A percentile compares a stretch with the other conserved stretches of the same genome.
Evolutionary conservation across 73 alveolate genomes (phyloP).

Genomic region (Paramecium octaurelia): DNA sequence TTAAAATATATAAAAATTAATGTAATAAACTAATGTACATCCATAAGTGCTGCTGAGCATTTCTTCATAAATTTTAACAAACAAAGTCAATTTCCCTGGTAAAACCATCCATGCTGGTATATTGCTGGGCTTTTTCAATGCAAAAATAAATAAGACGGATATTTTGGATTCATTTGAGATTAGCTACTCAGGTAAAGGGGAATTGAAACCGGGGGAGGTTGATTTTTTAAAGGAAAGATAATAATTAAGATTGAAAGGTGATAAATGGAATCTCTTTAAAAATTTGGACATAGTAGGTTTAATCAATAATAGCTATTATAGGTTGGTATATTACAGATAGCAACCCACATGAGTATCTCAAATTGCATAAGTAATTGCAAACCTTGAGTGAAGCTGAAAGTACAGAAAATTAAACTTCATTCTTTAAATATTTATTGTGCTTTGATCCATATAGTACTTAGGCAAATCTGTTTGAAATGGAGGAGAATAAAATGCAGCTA

Average conservation of each 20-base stretch:
- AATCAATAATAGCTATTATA: not conserved
- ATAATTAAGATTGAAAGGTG: not conserved
- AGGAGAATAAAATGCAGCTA: not conserved
- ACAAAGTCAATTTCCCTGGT: not conserved
- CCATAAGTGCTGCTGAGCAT: constrained; percentile 12
- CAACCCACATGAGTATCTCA: not conserved
- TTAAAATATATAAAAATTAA: not conserved
- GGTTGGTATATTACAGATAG: constrained; percentile 40
- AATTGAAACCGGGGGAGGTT: not conserved
- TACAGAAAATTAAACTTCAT: not conserved
- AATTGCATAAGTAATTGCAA: constrained; percentile 7
- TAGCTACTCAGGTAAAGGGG: not conserved
- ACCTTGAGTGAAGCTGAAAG: not conserved
- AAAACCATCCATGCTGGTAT: not conserved
- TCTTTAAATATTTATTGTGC: not conserved
- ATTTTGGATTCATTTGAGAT: not conserved
- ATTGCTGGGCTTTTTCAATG: not conserved
- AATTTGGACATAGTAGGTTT: constrained; percentile 11
- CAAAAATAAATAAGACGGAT: not conserved
- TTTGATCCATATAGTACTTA: not conserved
- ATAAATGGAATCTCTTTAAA: constrained; percentile 35
- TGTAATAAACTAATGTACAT: constrained; percentile 35
- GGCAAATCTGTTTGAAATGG: not conserved
- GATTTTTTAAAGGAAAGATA: not conserved
- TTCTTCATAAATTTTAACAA: not conserved